phyloP scores from a whole-genome alignment of 805 yeast species.

The Saccharomycopsis schoenii region DNA sequence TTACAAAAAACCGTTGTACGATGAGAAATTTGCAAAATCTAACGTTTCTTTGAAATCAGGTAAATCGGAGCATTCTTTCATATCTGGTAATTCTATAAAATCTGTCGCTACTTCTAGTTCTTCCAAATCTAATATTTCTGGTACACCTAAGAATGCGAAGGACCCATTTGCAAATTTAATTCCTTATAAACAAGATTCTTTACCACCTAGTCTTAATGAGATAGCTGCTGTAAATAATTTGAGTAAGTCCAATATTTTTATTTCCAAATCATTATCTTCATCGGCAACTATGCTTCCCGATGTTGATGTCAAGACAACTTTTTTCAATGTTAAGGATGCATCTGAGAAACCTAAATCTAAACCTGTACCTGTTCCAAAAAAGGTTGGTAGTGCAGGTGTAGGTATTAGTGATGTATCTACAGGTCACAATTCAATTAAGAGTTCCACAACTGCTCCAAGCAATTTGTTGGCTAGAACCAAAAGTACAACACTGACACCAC shows the following conservation, averaged over 20 bases:
- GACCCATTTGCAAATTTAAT: conserved; percentile 16
- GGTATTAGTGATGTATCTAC: not conserved
- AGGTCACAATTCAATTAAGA: not conserved
- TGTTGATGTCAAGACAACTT: not conserved
- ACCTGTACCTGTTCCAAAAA: not conserved
- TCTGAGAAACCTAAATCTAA: not conserved
- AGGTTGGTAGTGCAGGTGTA: not conserved
- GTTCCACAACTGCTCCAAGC: not conserved
- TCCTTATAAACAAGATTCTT: not conserved
- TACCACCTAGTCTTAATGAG: not conserved
- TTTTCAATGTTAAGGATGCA: not conserved
- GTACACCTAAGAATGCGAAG: not conserved
- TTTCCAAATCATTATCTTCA: not conserved
- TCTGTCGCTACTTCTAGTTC: conserved; percentile 5
- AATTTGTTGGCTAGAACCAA: not conserved
- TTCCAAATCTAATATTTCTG: conserved; percentile 2
- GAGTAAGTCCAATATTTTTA: not conserved
- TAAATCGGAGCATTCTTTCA: conserved; percentile 12
- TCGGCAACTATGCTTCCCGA: not conserved
- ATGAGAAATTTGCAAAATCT: conserved; percentile 8
- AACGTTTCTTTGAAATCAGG: conserved; percentile 10
- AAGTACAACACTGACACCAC: not conserved
- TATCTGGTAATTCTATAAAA: conserved; percentile 6
- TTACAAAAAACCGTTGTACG: not conserved
- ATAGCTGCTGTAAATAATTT: not conserved